These are phyloP conservation scores for Leccinellum albellum DNA, from an alignment of 768 basidiomycete species.

Conservation along the genomic window DNA sequence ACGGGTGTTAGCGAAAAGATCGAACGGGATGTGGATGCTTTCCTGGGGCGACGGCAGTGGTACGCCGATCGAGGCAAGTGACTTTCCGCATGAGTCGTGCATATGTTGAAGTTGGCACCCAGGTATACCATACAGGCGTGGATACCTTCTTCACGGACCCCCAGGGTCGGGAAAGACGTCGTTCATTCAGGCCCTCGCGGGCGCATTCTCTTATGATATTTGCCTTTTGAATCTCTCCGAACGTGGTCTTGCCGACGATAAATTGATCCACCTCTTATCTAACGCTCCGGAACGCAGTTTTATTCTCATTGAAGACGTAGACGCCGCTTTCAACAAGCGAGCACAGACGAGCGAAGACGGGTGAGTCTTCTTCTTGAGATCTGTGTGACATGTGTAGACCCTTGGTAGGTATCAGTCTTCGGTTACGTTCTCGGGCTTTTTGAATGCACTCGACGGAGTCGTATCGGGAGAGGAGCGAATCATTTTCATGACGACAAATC, in stretches of 20 bases:
- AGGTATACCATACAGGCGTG: constrained; percentile 97
- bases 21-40: constrained; percentile 75
- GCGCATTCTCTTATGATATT: constrained; percentile 89
- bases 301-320: constrained; percentile 95
- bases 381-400: constrained; percentile 10
- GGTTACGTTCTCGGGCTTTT: constrained; percentile 95
- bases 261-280: constrained; percentile 87
- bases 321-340: constrained; percentile 94
- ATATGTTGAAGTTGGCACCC: constrained; percentile 10
- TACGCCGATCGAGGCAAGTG: constrained; percentile 89
- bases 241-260: constrained; percentile 94
- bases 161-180: constrained; percentile 99
- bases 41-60: constrained; percentile 84
- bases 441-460: constrained; percentile 96
- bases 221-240: constrained; percentile 94
- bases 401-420: constrained; percentile 79
- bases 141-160: constrained; percentile 92
- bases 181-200: constrained; percentile 96
- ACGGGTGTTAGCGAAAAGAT: constrained; percentile 81
- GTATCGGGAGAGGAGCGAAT: constrained; percentile 98
- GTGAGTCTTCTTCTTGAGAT: constrained; percentile 41
- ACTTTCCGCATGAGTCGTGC: not conserved
- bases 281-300: constrained; percentile 92
- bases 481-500: constrained; percentile 99
- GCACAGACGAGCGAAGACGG: constrained; percentile 90